These are phyloP conservation scores for Colletotrichum viniferum DNA, from an alignment of 2,329 filamentous ascomycete species.

Conservation along the genomic window DNA sequence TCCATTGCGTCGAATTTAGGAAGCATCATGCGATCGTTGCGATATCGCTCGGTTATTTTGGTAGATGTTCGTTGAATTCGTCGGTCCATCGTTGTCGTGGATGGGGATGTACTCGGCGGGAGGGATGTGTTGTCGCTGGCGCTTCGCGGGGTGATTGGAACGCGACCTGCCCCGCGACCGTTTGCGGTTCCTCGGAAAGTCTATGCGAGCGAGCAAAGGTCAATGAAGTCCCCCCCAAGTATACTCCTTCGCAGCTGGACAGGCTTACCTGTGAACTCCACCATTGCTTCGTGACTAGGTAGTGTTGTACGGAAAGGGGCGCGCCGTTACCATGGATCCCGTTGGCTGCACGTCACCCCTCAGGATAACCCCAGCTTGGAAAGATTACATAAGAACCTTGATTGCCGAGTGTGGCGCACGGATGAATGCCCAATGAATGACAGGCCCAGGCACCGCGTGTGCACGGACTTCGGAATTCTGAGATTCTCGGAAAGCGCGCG, in stretches of 20 bases:
- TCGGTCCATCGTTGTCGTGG: rapidly evolving
- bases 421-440: neutral
- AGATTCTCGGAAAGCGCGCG: neutral
- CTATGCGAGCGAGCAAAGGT: neutral
- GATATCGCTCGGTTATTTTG: neutral
- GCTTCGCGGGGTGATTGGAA: neutral
- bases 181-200: neutral
- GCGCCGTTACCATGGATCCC: neutral
- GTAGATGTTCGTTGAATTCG: neutral
- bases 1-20: rapidly evolving
- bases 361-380: neutral
- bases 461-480: neutral
- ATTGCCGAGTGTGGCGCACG: neutral
- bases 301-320: neutral
- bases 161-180: neutral
- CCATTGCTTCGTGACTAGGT: neutral
- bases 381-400: neutral
- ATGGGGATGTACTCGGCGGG: neutral
- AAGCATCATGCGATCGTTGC: neutral
- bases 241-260: neutral
- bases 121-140: rapidly evolving
- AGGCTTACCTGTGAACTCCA: neutral
- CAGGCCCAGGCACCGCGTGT: neutral
- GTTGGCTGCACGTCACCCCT: neutral
- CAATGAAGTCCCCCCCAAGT: no score